Evolutionary conservation across 2,329 filamentous ascomycete species (phyloP), one percentile per base, ranked within the genome.

Genomic region (Cladorrhinum sp.): DNA sequence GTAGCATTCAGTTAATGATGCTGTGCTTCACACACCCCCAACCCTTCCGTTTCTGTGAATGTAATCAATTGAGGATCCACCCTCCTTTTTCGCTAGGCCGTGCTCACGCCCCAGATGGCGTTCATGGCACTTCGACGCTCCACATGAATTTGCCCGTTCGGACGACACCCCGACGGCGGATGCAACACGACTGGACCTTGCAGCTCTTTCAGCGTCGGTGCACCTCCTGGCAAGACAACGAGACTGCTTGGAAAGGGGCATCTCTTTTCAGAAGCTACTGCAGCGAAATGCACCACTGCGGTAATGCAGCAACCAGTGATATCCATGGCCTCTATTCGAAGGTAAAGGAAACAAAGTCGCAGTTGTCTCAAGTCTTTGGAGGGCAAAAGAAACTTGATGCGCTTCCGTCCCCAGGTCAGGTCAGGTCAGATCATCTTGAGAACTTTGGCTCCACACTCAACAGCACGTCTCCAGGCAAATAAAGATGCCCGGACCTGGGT

Each of bases 61-160:
- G 61, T 60, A 63, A 65, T 65, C 61, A 65, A 57, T 60, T 20
- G 24, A 49, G 54, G 62, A n/a, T 57, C 64, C 64, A 64, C 64
- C 57, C 54, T 22, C 41, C 49, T 50, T 49, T n/a, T 58, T 49
- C 51, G 29, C 58, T 58, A 50, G 48, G 48, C 41, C 38, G n/a
- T 48, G 53, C 53, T 56, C 53, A 49, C 18, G 38, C 38, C 38
- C 53, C 23, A 49, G 53, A 56, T 56, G 53, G 53, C 53, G 36
- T 57, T 52, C 53, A 20, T 50, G 50, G 45, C 32, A 36, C 41
- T n/a, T 20, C 23, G 51, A 52, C 18, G 9, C 51, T 48, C 57
- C 62, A 64, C 59, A 58, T 58, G 54, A 59, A 57, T 58, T 38
- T 52, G 29, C 53, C 53, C 38, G 38, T 60, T 57, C 38, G 41